Evolutionary conservation across 2,329 filamentous ascomycete genomes (phyloP).

Genomic region (Fusarium transvaalense): DNA sequence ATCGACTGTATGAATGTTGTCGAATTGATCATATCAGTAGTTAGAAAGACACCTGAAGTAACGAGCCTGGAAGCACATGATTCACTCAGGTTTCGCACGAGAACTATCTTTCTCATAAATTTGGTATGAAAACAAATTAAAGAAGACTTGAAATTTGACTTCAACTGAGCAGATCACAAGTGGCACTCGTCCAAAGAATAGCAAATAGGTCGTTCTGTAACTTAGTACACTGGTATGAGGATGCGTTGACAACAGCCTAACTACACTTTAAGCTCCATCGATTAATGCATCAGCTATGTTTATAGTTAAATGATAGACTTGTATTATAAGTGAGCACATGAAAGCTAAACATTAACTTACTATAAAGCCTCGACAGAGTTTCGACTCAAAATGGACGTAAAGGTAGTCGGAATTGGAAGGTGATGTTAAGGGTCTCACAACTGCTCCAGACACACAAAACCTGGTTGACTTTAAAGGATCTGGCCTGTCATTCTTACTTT

Average conservation of each 20-base stretch:
- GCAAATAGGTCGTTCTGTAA: not conserved
- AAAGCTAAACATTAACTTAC: not conserved
- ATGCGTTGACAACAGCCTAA: not conserved
- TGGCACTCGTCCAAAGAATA: too few species aligned
- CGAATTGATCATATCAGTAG: not conserved
- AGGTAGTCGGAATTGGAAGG: too few species aligned
- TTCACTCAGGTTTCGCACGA: not conserved
- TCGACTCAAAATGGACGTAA: not conserved
- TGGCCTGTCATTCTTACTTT: not conserved
- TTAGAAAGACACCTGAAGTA: not conserved
- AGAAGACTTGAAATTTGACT: fast-evolving
- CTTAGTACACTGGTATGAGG: not conserved
- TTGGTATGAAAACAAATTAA: not conserved
- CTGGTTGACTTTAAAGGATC: not conserved
- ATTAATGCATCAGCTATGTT: not conserved
- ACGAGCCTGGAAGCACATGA: fast-evolving
- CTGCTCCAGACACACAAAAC: not conserved
- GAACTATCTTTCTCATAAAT: too few species aligned
- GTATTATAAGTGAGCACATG: not conserved
- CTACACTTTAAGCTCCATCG: not conserved
- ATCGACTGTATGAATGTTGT: fast-evolving
- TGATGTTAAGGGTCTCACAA: not conserved
- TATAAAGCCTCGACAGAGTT: not conserved
- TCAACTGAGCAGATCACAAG: not conserved
- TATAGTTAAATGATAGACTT: not conserved